Base-by-base conservation (phyloP, 2,329 filamentous ascomycete species). In the Fusarium bulbicola region DNA sequence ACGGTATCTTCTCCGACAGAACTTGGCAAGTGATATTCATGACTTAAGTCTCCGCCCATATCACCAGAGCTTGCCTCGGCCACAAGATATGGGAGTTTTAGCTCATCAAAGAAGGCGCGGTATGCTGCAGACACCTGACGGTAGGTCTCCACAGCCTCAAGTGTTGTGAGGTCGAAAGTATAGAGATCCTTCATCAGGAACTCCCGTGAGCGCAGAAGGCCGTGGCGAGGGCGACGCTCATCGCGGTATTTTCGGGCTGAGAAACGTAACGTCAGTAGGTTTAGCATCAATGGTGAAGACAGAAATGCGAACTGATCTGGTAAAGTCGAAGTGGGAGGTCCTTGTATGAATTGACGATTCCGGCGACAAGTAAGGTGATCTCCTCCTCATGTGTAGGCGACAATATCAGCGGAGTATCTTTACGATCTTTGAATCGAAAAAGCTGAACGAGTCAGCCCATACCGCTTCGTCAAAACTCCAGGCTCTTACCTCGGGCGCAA, bases 141-240 rank as follows among this genome's bases (percentile, higher is more conserved):
- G 76, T 99, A 99, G 0, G 95, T 97, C 56, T 88, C 83, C n/a
- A 95, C 84, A 4, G 95, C 95, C n/a, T 89, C 84, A 32, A 88
- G 83, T 1, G 86, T 80, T 8, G 87, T 92, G 40, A 87, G 84
- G 79, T 99, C 96, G 79, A 99, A 99, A 0, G 95, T 98, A 81
- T 99, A 99, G 2, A 99, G 88, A 81, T 99, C 96, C 82, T 99
- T 99, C 96, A 99, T 99, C 75, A 94, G 84, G 77, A 99, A 99
- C 79, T 99, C 96, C 69, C 95, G 91, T 2, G 94, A 93, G 15
- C 96, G 91, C 14, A 99, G 85, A 5, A 99, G 86, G 18, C 96
- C 96, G 76, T 97, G 93, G 37, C 96, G 90, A 26, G 96, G 96
- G 32, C 96, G 89, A 63, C 92, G 89, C 82, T 99, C 96, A 83